phyloP scores from a whole-genome alignment of 2,329 filamentous ascomycete species.

The Monosporascus sp. region DNA sequence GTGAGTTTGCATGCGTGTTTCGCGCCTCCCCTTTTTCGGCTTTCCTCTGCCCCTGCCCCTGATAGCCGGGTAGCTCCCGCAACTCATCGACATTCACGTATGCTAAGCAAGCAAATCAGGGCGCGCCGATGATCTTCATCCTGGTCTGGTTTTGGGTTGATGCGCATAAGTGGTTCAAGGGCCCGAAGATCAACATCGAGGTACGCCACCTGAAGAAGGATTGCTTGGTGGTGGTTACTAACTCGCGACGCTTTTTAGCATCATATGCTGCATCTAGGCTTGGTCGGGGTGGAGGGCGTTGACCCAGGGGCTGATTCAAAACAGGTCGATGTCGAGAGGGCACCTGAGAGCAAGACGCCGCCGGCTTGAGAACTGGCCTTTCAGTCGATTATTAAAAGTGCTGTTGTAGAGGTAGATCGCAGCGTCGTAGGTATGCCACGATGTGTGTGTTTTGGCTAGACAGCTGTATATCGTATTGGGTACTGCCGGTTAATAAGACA shows the following conservation, averaged over 20 bases:
- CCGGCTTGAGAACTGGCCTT: not conserved
- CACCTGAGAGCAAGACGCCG: slow-evolving; percentile 14
- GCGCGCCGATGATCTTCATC: slow-evolving; percentile 55
- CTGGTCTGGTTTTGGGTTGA: slow-evolving; percentile 59
- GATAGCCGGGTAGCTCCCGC: not conserved
- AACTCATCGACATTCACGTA: not conserved
- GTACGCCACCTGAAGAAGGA: slow-evolving; percentile 8
- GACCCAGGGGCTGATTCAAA: slow-evolving; percentile 5
- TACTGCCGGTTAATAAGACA: no score
- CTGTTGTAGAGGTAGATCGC: not conserved
- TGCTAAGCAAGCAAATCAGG: slow-evolving; percentile 29
- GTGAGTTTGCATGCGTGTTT: slow-evolving; percentile 13
- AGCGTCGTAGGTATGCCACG: not conserved
- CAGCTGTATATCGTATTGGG: no score
- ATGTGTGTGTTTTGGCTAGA: no score
- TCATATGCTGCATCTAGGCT: slow-evolving; percentile 17
- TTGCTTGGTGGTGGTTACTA: not conserved
- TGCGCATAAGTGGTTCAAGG: slow-evolving; percentile 65
- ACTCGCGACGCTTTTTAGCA: slow-evolving; percentile 12
- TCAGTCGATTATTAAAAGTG: no score
- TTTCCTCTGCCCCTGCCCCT: not conserved
- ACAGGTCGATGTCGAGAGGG: slow-evolving; percentile 17
- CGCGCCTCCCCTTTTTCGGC: not conserved
- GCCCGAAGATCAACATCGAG: slow-evolving; percentile 63
- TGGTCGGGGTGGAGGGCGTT: slow-evolving; percentile 16